Evolutionary conservation across 139 green algal genomes (phyloP).

Genomic region (Pseudopediastrum boryanum): DNA sequence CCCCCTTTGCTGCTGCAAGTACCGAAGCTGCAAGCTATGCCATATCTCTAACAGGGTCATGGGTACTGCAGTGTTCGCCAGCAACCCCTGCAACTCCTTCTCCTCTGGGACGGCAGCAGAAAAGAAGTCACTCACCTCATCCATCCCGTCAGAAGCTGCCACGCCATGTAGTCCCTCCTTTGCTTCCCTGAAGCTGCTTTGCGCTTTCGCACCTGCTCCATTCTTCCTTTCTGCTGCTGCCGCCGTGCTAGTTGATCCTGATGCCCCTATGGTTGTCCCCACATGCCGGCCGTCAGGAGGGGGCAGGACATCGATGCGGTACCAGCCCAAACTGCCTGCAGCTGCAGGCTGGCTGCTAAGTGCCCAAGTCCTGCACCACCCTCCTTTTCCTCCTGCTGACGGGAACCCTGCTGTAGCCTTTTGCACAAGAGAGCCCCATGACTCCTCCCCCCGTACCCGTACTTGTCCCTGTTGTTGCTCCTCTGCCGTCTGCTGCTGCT

Average conservation of each 20-base stretch:
- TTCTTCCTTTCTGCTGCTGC: not conserved
- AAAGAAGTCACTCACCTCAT: not conserved
- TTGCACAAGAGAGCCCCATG: too few species aligned
- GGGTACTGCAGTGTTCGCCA: not conserved
- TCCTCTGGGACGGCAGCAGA: conserved; percentile 12
- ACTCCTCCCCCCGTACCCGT: not conserved
- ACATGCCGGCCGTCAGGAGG: too few species aligned
- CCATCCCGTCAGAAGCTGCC: not conserved
- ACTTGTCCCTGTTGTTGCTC: not conserved
- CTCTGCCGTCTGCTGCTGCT: not conserved
- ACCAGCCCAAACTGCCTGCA: not conserved
- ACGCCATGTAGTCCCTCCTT: too few species aligned
- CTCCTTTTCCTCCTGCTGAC: too few species aligned
- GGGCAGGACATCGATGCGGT: too few species aligned
- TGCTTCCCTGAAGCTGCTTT: conserved; percentile 3
- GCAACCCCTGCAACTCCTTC: not conserved
- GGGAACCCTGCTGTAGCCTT: too few species aligned
- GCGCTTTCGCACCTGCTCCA: not conserved
- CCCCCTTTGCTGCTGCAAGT: not conserved
- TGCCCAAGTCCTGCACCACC: too few species aligned
- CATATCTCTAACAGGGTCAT: conserved; percentile 10
- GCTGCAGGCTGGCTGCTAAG: too few species aligned
- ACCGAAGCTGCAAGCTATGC: conserved; percentile 5
- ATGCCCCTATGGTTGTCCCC: not conserved
- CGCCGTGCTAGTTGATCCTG: too few species aligned